Conservation (phyloP, 1,284 basidiomycete species). For the Malassezia furfur region DNA sequence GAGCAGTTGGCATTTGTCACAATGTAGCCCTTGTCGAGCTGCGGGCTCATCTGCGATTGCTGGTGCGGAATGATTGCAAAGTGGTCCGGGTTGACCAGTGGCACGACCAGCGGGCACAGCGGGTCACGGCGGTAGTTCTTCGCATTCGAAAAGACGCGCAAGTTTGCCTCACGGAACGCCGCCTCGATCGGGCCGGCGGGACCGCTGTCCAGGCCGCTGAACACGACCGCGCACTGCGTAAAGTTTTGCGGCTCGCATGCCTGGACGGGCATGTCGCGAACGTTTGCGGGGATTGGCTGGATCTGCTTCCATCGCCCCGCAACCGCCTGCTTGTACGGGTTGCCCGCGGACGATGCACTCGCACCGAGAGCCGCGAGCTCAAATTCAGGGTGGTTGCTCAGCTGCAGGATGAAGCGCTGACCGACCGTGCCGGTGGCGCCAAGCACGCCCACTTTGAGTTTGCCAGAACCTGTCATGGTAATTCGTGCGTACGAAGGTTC, state of each 20-base stretch:
- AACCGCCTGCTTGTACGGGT: constrained; percentile 66
- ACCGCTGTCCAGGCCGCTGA: constrained; percentile 88
- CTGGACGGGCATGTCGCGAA: constrained; percentile 63
- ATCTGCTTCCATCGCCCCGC: constrained; percentile 75
- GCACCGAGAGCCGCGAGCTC: constrained; percentile 77
- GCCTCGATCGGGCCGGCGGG: constrained; percentile 88
- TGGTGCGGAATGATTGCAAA: constrained; percentile 77
- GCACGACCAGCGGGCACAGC: constrained; percentile 89
- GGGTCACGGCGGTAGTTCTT: constrained; percentile 92
- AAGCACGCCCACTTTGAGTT: constrained; percentile 78
- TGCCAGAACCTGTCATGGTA: constrained; percentile 10
- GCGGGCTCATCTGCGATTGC: constrained; percentile 53
- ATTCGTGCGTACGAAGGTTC: too few species aligned
- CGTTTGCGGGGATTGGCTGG: constrained; percentile 62
- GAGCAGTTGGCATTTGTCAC: constrained; percentile 98
- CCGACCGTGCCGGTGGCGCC: constrained; percentile 71
- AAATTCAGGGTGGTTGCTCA: constrained; percentile 84
- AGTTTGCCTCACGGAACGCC: constrained; percentile 74
- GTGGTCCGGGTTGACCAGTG: constrained; percentile 85
- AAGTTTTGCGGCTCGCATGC: constrained; percentile 74
- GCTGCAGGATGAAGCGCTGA: constrained; percentile 69
- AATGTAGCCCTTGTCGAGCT: constrained; percentile 76
- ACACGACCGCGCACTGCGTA: constrained; percentile 73
- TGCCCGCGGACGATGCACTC: constrained; percentile 76
- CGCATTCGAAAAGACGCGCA: constrained; percentile 94